These are phyloP conservation scores for Vachellia collinsii DNA, from an alignment of 306 rosid species.

Conservation along the genomic window DNA sequence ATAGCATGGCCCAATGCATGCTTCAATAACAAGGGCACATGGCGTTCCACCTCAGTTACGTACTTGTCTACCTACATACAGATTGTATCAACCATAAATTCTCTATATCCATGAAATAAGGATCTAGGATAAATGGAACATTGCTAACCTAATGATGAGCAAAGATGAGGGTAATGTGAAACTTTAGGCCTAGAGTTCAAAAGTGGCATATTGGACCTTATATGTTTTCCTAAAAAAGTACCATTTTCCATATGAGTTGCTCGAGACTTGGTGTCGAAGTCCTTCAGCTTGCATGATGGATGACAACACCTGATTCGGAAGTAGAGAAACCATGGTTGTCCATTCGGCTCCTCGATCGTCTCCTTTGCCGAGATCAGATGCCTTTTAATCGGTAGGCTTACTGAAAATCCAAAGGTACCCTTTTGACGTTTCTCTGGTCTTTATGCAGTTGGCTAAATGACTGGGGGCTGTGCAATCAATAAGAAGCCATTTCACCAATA, in stretches of 20 bases:
- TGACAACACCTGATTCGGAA: conserved; percentile 40
- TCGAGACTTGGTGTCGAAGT: background rate
- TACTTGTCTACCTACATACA: conserved; percentile 48
- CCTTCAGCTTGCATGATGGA: background rate
- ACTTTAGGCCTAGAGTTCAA: too few relatives aligned
- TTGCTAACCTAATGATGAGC: conserved; percentile 54
- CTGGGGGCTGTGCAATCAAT: background rate
- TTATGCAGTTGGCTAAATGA: conserved; percentile 4
- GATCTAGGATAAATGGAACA: too few relatives aligned
- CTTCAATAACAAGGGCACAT: conserved; percentile 49
- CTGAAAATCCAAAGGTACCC: conserved; percentile 47
- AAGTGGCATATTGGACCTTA: background rate
- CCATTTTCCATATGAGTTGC: background rate
- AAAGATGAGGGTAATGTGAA: too few relatives aligned
- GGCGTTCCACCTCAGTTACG: conserved; percentile 40
- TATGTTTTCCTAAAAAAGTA: background rate
- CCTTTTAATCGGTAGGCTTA: background rate
- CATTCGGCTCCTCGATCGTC: conserved; percentile 50
- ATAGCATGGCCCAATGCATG: conserved; percentile 37
- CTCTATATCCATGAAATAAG: background rate
- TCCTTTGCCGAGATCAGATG: conserved; percentile 37
- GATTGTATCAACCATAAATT: background rate
- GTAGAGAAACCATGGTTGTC: conserved; percentile 55
- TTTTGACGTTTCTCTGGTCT: conserved; percentile 56
- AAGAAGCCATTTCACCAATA: background rate